Evolutionary conservation across 2,329 filamentous ascomycete species (phyloP), one percentile per base, ranked within the genome.

Genomic region (Fusarium nelsonii): DNA sequence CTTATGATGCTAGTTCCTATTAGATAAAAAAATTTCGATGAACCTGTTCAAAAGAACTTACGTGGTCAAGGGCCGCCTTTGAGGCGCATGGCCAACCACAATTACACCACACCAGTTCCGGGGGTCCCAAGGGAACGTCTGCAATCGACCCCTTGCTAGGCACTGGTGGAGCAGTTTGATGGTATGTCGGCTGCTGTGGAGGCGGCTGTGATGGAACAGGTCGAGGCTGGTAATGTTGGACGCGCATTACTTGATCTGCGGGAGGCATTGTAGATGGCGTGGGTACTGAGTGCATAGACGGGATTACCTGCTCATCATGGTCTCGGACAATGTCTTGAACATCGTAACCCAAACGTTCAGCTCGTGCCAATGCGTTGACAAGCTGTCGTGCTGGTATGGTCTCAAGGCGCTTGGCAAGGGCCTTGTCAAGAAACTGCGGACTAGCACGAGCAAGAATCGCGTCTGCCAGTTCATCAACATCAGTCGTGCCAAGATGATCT

Each of bases 281-380:
- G n/a, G 68, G 30, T 28, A 65, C 32, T 40, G 67, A 53, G 40
- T 70, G 49, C 30, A 73, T 30, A 8, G 77, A 76, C 4, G 80
- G 78, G 23, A 83, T 79, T 18, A 83, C 79, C 28, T 75, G 77
- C 62, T 84, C 82, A 14, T 72, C 69, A 37, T 70, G 57, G 15
- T 69, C 82, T 33, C 84, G 81, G 14, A 87, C 77, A 4, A 85
- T 78, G 55, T 88, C 87, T 33, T 78, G 76, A 0, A 79, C 77
- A 50, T 87, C 83, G 57, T 88, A 89, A 3, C 87, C 87, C 0
- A 89, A 81, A 4, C 87, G 84, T 69, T 87, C 85, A 2, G 86
- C 85, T 36, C 83, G 80, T 3, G 86, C 86, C 20, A 89, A 80
- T 15, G 85, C 84, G 59, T 88, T 88, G 54, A 89, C 84, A 4